phyloP scores from a whole-genome alignment of 352 stramenopile genomes.

The Pythium oligandrum region DNA sequence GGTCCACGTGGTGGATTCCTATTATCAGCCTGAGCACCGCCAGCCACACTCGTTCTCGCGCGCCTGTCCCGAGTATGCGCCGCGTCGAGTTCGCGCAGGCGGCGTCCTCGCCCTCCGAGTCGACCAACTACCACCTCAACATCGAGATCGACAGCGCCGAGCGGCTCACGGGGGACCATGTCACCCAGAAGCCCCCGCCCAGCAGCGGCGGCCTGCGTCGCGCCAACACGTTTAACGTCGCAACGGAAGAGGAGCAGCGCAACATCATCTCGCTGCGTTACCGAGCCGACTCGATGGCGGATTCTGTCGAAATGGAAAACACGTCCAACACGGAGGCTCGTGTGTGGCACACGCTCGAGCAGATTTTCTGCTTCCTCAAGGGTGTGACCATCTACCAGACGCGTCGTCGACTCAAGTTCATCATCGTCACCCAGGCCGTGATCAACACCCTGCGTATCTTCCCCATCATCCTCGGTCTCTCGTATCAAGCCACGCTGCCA shows the following conservation, averaged over 20 bases:
- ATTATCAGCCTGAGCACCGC: too few relatives aligned
- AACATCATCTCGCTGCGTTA: constrained; percentile 87
- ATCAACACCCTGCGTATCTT: constrained; percentile 84
- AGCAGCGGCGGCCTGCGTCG: constrained; percentile 38
- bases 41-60: background rate
- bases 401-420: constrained; percentile 76
- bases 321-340: constrained; percentile 51
- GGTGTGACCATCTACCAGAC: constrained; percentile 87
- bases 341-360: constrained; percentile 78
- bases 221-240: constrained; percentile 65
- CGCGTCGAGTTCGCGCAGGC: constrained; percentile 52
- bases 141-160: constrained; percentile 30
- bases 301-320: constrained; percentile 70
- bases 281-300: constrained; percentile 77
- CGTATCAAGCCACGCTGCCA: constrained; percentile 77
- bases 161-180: constrained; percentile 3
- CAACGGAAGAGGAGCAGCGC: constrained; percentile 72
- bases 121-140: constrained; percentile 54
- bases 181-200: constrained; percentile 7
- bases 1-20: too few relatives aligned
- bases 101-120: constrained; percentile 49
- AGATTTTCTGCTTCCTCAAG: constrained; percentile 86
- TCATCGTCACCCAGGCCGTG: constrained; percentile 79
- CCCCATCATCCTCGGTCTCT: constrained; percentile 81
- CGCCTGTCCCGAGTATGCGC: background rate